phyloP scores from a whole-genome alignment of 352 stramenopile species.

The Pythium oligandrum region DNA sequence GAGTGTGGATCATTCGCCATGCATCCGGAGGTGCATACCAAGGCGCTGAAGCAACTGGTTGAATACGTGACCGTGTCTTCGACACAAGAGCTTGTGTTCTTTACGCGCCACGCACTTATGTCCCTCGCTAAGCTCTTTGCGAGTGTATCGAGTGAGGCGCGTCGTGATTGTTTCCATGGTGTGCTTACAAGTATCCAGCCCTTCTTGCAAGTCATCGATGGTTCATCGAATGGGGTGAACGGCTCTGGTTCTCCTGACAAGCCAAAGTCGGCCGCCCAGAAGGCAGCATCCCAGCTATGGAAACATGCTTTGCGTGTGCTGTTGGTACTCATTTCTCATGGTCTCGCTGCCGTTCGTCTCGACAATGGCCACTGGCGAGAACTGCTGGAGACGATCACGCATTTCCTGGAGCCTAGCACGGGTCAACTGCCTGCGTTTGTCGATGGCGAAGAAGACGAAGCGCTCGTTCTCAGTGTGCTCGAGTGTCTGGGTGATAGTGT shows the following conservation, averaged over 20 bases:
- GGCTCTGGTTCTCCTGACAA: conserved; percentile 8
- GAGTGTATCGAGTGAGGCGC: conserved; percentile 46
- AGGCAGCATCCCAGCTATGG: conserved; percentile 68
- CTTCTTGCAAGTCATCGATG: conserved; percentile 43
- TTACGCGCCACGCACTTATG: conserved; percentile 70
- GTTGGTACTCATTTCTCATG: conserved; percentile 66
- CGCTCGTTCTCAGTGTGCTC: conserved; percentile 65
- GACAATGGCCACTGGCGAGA: conserved; percentile 43
- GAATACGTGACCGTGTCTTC: conserved; percentile 47
- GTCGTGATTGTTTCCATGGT: conserved; percentile 45
- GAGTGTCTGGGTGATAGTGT: conserved; percentile 73
- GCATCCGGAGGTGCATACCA: conserved; percentile 59
- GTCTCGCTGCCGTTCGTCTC: conserved; percentile 46
- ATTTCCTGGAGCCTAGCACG: conserved; percentile 49
- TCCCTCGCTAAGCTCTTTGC: conserved; percentile 76
- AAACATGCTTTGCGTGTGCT: conserved; percentile 72
- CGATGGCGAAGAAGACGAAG: conserved; percentile 71
- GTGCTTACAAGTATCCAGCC: conserved; percentile 68
- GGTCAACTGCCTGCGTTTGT: conserved; percentile 53
- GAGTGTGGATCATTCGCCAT: conserved; percentile 66
- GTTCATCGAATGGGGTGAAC: neutral
- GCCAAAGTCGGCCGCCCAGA: conserved; percentile 46
- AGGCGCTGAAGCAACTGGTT: conserved; percentile 65
- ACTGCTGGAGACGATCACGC: conserved; percentile 58
- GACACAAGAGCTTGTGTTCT: conserved; percentile 56